Base-by-base conservation (phyloP, 2,329 filamentous ascomycete genomes). In the Aspergillus tubingensis region DNA sequence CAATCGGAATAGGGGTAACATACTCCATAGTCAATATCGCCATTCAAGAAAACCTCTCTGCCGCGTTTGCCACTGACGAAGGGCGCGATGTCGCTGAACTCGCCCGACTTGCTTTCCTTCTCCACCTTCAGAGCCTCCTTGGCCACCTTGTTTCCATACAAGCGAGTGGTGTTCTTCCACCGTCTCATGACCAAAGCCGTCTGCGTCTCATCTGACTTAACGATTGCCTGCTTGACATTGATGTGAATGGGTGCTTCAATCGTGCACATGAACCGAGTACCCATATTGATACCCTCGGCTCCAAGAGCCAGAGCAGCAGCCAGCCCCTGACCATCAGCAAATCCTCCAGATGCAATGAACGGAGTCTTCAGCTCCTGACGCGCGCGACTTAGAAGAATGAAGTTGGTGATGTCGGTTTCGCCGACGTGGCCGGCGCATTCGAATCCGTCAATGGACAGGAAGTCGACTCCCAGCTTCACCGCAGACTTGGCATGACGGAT, bases 271-370 rank as follows among this genome's bases (percentile, higher is more conserved):
- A 98, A 99, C 44, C 95, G 84, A 8, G 95, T 99, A 60, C 95
- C 95, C 95, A 99, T 99, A 80, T 99, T 99, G 80, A 98, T 88
- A 64, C 95, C 95, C 75, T 91, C 91, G 0, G 95, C 95, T 38
- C 95, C 95, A 11, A 99, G 85, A 43, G 89, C 89, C 68, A 99
- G 82, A 7, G 95, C 95, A 2, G 94, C 95, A 1, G 95, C 95
- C 19, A 99, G 85, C 3, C 95, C 95, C 71, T 96, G 87, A 0
- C 95, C 95, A 75, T 99, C 95, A 11, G 92, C 94, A 73, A 99
- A 98, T 2, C 95, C 95, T 59, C 95, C 95, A 1, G 91, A 96
- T 0, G 95, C 95, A 73, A 99, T 96, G 76, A 98, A 99, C 0
- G 95, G 95, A 8, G 96, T 86, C 38, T 85, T 85, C 39, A 99